phyloP scores from a whole-genome alignment of 2,329 filamentous ascomycete species.

The Arthroderma sp. region DNA sequence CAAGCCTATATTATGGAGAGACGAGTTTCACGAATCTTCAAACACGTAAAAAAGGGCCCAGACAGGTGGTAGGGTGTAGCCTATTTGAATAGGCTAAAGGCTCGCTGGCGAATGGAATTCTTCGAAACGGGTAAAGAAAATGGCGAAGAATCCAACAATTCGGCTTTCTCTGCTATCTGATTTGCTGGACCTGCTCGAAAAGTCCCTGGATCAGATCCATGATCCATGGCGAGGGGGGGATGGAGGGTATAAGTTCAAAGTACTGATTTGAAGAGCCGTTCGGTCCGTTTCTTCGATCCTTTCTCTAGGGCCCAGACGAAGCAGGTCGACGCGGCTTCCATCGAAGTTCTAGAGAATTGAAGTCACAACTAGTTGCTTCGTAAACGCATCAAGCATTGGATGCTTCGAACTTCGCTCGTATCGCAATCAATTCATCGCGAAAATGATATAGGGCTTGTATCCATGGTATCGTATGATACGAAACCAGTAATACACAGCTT shows the following conservation, averaged over 20 bases:
- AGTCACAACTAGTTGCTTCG: not conserved
- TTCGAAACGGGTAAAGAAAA: not conserved
- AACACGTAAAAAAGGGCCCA: no score
- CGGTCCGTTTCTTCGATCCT: not conserved
- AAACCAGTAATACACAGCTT: not conserved
- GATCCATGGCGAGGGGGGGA: not conserved
- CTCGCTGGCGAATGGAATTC: not conserved
- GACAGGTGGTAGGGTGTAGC: not conserved
- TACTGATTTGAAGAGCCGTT: not conserved
- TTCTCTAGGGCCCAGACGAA: not conserved
- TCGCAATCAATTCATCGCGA: not conserved
- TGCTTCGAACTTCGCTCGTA: not conserved
- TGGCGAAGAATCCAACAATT: not conserved
- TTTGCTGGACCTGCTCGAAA: not conserved
- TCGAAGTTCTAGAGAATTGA: not conserved
- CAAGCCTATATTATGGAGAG: not conserved
- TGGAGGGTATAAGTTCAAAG: not conserved
- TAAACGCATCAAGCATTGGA: not conserved
- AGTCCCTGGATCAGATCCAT: not conserved
- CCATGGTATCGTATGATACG: not conserved
- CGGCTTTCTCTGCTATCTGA: not conserved
- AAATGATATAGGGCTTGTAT: not conserved
- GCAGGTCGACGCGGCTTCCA: not conserved
- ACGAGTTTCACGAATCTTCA: no score
- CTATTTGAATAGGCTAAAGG: not conserved